Conservation (phyloP, 768 basidiomycete species). For the Nidula microcarpa region DNA sequence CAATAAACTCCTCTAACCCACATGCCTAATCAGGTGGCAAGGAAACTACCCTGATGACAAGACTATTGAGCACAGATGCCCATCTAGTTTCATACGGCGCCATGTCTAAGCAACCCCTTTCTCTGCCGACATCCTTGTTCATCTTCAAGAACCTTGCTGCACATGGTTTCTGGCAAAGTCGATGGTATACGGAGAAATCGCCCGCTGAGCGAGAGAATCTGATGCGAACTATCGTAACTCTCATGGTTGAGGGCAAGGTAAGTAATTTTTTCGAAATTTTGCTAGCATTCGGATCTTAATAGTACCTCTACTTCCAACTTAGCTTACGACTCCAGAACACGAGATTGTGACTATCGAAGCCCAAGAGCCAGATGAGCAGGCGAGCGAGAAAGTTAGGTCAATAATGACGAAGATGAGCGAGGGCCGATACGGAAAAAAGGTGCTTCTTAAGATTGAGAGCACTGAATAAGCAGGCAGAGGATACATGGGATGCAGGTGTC, state of each 20-base stretch:
- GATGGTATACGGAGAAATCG: slow-evolving; percentile 58
- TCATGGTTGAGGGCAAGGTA: slow-evolving; percentile 57
- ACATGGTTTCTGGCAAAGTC: slow-evolving; percentile 77
- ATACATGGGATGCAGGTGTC: too few relatives aligned
- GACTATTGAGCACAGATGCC: slow-evolving; percentile 61
- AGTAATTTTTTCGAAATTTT: neutral
- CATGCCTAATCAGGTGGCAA: slow-evolving; percentile 42
- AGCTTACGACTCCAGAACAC: slow-evolving; percentile 70
- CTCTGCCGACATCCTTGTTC: slow-evolving; percentile 72
- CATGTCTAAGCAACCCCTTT: slow-evolving; percentile 82
- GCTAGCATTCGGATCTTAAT: neutral
- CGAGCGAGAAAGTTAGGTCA: slow-evolving; percentile 42
- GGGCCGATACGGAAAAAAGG: slow-evolving; percentile 38
- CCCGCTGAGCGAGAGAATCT: slow-evolving; percentile 46
- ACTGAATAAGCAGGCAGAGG: neutral
- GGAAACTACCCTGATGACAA: slow-evolving; percentile 65
- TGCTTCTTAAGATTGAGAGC: slow-evolving; percentile 32
- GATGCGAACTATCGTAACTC: slow-evolving; percentile 45
- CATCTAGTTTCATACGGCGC: slow-evolving; percentile 87
- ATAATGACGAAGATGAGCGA: slow-evolving; percentile 37
- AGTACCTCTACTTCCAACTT: slow-evolving; percentile 3
- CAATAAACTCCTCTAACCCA: neutral
- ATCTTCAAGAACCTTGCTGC: slow-evolving; percentile 82
- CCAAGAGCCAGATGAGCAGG: slow-evolving; percentile 31
- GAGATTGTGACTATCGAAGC: slow-evolving; percentile 57